Base-by-base conservation (phyloP, 1,284 basidiomycete species). In the Agaricales sp. region DNA sequence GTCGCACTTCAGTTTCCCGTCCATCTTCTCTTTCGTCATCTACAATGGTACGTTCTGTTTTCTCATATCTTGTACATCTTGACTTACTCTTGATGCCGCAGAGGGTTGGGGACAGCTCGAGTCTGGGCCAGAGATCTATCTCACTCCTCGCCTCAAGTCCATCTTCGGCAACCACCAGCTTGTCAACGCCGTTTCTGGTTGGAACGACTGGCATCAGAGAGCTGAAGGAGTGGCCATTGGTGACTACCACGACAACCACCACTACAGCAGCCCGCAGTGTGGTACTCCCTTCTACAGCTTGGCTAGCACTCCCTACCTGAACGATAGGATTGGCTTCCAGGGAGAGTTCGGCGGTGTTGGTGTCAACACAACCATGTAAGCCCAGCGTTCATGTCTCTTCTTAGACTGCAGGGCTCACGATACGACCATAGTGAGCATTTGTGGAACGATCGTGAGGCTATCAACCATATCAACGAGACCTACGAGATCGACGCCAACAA, bases 191-290 rank as follows among this genome's bases (percentile, higher is more conserved):
- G 48, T 54, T n/a, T 54, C 53, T 1, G 53, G 53, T 12, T 54
- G 53, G 53, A 47, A 52, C 43, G 53, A 54, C 43, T 43, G 22
- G 41, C 46, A 26, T 2, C 47, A 50, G 16, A 38, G 25, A 21
- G 20, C 4, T 11, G 19, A 22, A 4, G 46, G 46, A 18, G 14
- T 50, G 12, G 47, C 44, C 23, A 46, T 52, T 22, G 53, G 53
- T 8, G 53, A 54, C 44, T 54, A 45, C 43, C 53, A 54, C 21
- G 53, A 54, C 45, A 54, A 54, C 26, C 53, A 54, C 47, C 53
- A 52, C 46, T 54, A 54, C 46, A 50, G 46, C 30, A 52, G 41
- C 16, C 51, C 53, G 19, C 53, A 54, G 23, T 54, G 53, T 39
- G 53, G 53, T 14, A 25, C 53, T 39, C 53, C 53, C n/a, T 54